Evolutionary conservation across 139 green algal genomes (phyloP), one percentile per base, ranked within the genome.

Genomic region (Chlorokybus atmophyticus): DNA sequence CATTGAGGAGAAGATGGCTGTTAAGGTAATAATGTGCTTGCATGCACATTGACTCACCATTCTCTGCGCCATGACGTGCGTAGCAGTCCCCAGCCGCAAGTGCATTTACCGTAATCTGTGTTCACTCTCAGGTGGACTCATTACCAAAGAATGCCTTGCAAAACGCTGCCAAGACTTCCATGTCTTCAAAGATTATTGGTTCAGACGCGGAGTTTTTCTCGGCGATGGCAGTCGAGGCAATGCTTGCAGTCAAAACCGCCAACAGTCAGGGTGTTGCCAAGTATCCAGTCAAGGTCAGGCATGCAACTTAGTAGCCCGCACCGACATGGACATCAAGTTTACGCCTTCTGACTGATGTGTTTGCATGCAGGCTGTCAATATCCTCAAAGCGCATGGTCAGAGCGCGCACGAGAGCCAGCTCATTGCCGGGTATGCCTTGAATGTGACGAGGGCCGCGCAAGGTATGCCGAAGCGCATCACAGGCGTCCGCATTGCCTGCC

Each of bases 381-480:
- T 99, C 32, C 80, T 99, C 4, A 99, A 99, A 66, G 92, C 92
- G 23, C 88, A 94, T 64, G 92, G 92, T 29, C 92, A 93, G 67
- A 84, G 70, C 50, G 76, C 83, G 0, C 67, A 74, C 24, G 91
- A 99, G 57, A 87, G 71, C 40, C 29, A 50, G 29, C 68, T 99
- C 31, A 68, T 98, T n/a, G 74, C 89, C 27, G 92, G 92, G 2
- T 98, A 97, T 58, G 92, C 92, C 3, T 72, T 99, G 57, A 94
- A 94, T 81, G 68, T 88, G 55, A 81, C 73, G 0, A 67, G 87
- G 1, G 86, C 92, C 14, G 85, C 86, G 39, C 65, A 73, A 27
- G 67, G 67, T 21, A 77, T 77, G 68, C 50, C 52, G n/a, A 66
- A 51, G 32, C 21, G 44, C 50, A 51, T 77, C 29, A 8, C 26